Base-by-base conservation (phyloP, 2,329 filamentous ascomycete species). In the Xylaria sp. region DNA sequence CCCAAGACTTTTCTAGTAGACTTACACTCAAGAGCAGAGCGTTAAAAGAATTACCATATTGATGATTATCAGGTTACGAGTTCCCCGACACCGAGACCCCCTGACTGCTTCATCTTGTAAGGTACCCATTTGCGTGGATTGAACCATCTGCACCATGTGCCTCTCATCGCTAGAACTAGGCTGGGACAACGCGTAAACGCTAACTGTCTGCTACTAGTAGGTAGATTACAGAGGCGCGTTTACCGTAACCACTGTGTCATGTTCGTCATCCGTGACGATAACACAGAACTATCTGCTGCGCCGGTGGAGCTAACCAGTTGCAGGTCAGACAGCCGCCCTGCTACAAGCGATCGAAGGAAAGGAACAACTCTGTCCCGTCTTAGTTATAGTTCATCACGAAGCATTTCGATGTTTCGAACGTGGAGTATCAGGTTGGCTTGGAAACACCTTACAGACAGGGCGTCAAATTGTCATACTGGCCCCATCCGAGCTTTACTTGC, bases 51-150 rank as follows among this genome's bases (percentile, higher is more conserved):
- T 28, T 9, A 13, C 23, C 7, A 9, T 13, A 17, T n/a, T 31
- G 46, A 31, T 15, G 56, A 42, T 60, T 44, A 54, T 40, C 48
- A 54, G 63, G 63, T 60, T 60, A 36, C 42, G 23, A 56, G 56
- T 46, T 65, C 46, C 48, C 33, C 63, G 28, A 38, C 33, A 48
- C 28, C 26, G 54, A 65, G 26, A 15, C 17, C 36, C 36, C 31
- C 33, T 38, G 33, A 53, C 49, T 11, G 15, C 26, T 17, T 33
- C 33, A 6, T 31, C 17, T 33, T 38, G 11, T 15, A 54, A 20
- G n/a, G 33, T 54, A 51, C 6, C n/a, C 10, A 20, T 9, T 51
- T 28, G 6, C 11, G 23, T 51, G 26, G 49, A 31, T 53, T 15
- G 11, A 53, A 53, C 7, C n/a, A 31, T 11, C 15, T 51, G 49